Conservation (phyloP, 805 yeast species). For the Hanseniaspora lindneri region DNA sequence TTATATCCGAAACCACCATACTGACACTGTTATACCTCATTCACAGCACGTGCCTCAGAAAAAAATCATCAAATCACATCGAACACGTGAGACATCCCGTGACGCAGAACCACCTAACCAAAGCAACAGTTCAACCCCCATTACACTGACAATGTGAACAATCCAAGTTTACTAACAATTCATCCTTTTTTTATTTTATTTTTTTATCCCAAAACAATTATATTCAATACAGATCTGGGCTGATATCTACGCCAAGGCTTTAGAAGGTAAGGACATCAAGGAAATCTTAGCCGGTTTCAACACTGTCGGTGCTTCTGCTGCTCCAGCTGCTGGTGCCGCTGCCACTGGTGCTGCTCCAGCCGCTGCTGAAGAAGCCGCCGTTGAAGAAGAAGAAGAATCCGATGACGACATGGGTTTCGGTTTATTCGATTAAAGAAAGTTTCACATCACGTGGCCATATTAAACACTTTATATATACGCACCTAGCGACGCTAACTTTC, state of each 20-base stretch:
- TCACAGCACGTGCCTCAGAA: too few relatives aligned
- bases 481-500: background rate
- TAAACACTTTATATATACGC: background rate
- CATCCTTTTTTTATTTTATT: background rate
- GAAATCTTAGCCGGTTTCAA: conserved; percentile 51
- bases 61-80: too few relatives aligned
- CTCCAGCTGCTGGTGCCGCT: conserved; percentile 34
- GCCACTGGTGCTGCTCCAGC: conserved; percentile 40
- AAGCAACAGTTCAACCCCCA: background rate
- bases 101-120: too few relatives aligned
- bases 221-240: conserved; percentile 46
- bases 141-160: too few relatives aligned
- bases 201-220: background rate
- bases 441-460: too few relatives aligned
- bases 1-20: too few relatives aligned
- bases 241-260: conserved; percentile 69
- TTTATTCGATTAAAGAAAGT: conserved; percentile 63
- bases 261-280: conserved; percentile 67
- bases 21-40: too few relatives aligned
- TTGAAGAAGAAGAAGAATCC: conserved; percentile 50
- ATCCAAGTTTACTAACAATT: conserved; percentile 16
- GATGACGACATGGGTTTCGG: conserved; percentile 90
- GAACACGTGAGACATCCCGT: too few relatives aligned
- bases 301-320: conserved; percentile 34
- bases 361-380: conserved; percentile 48